Percentiles rank a stretch among this genome's conserved stretches.
These are phyloP conservation scores for Bonia amplexicaulis DNA, from an alignment of 176 grass and related monocot species.

Conservation along the genomic window DNA sequence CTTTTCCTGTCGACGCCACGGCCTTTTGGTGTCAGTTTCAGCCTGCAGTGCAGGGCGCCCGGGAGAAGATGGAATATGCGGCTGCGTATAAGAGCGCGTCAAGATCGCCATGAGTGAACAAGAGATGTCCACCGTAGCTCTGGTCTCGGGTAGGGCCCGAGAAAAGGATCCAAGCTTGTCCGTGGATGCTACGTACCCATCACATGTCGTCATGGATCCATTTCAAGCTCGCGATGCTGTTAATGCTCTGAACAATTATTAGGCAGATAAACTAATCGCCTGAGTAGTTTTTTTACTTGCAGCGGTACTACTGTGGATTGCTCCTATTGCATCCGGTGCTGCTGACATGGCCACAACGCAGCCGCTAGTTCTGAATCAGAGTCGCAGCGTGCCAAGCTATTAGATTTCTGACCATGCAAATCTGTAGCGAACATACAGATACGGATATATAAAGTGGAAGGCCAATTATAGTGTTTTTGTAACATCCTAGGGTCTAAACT, in stretches of 20 bases:
- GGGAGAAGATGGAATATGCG: conserved; percentile 32
- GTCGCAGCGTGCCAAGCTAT: too few relatives aligned
- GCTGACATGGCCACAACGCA: neutral
- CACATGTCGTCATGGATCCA: neutral
- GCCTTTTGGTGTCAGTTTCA: neutral
- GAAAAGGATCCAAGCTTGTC: neutral
- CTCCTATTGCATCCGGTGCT: neutral
- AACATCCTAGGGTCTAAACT: too few relatives aligned
- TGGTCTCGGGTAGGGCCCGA: neutral
- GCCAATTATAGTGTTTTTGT: too few relatives aligned
- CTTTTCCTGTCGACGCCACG: conserved; percentile 6
- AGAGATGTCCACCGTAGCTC: neutral
- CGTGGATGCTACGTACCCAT: neutral
- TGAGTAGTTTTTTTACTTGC: too few relatives aligned
- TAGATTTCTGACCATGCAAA: too few relatives aligned
- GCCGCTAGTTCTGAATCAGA: neutral
- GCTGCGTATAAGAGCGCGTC: conserved; percentile 34
- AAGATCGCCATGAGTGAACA: too few relatives aligned
- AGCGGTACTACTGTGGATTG: neutral
- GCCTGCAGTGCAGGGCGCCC: neutral
- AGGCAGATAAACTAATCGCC: too few relatives aligned
- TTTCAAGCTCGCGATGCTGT: too few relatives aligned
- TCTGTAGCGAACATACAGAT: too few relatives aligned
- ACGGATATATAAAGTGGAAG: too few relatives aligned
- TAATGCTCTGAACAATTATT: too few relatives aligned